Evolutionary conservation across 2,329 filamentous ascomycete species (phyloP), one percentile per base, ranked within the genome.

Genomic region (Zalaria sp.): DNA sequence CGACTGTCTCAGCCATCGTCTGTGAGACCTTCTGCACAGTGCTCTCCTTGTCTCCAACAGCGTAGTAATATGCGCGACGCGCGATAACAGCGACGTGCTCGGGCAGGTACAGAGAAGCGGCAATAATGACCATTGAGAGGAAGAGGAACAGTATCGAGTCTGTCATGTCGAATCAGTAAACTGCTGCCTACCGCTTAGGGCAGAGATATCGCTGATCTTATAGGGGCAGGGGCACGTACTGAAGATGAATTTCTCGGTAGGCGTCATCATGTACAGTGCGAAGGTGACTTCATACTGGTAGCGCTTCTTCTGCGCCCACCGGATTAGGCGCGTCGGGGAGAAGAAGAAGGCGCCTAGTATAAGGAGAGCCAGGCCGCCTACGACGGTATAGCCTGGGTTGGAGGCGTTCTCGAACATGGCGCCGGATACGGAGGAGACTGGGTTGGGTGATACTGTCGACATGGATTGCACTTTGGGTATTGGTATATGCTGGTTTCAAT

Each of bases 281-380:
- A 93, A 91, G 8, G 89, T 95, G 61, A 96, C 89, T 68, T 98
- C 91, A 60, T 96, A 87, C 70, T 96, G 91, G 71, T 96, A 95
- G 61, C 88, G 80, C 73, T 98, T 98, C 63, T 88, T 77, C 64
- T 87, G 80, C 51, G 96, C 72, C 86, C 88, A 95, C 62, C 81
- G 79, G 50, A 84, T 75, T 54, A 93, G 59, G 28, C 65, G 63
- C 26, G 69, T 66, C 7, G 73, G 63, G 46, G 66, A 66, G 34
- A 68, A 56, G 55, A 68, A 52, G 46, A 68, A 57, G 43, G 61
- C 56, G 43, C 59, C 54, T 43, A 61, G 54, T 4, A 29, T 11
- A 29, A 53, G 32, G 32, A 48, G 42, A 40, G 53, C 84, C n/a
- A 93, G 68, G 38, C 74, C 76, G 40, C 79, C 79, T 25, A 91